A percentile compares a stretch with the other conserved stretches of the same genome.
These are phyloP conservation scores for Plectosphaerella cucumerina DNA, from an alignment of 2,329 filamentous ascomycete species.

Conservation along the genomic window DNA sequence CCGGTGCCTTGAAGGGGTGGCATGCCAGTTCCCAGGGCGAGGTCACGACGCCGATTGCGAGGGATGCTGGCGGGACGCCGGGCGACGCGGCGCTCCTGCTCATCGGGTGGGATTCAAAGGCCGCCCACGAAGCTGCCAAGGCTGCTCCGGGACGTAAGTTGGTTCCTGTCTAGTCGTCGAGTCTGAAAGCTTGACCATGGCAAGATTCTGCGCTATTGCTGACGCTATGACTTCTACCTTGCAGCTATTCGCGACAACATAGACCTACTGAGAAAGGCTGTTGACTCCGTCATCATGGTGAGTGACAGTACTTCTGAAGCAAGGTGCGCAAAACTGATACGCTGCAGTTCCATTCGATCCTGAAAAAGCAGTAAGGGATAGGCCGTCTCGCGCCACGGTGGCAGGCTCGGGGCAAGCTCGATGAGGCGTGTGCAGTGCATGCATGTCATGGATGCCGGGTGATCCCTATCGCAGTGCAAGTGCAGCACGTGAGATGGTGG, in stretches of 20 bases:
- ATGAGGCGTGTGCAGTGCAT: too few relatives aligned
- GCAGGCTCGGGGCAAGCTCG: too few relatives aligned
- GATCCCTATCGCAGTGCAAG: background rate
- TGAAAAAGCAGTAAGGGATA: slow-evolving; percentile 7
- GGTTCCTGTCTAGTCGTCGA: background rate
- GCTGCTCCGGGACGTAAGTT: slow-evolving; percentile 16
- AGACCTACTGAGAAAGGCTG: slow-evolving; percentile 22
- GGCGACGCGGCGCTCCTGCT: slow-evolving; percentile 26
- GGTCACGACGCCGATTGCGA: slow-evolving; percentile 23
- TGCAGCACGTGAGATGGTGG: background rate
- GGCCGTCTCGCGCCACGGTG: too few relatives aligned
- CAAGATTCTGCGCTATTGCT: too few relatives aligned
- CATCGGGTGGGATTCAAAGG: slow-evolving; percentile 34
- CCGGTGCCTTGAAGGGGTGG: slow-evolving; percentile 20
- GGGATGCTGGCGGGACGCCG: slow-evolving; percentile 17
- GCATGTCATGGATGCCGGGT: too few relatives aligned
- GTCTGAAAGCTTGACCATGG: too few relatives aligned
- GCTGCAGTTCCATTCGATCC: slow-evolving; percentile 9
- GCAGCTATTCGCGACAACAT: slow-evolving; percentile 31
- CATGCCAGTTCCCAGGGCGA: slow-evolving; percentile 27
- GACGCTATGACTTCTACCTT: background rate
- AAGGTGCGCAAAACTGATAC: background rate
- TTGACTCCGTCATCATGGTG: slow-evolving; percentile 27
- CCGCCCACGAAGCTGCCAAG: slow-evolving; percentile 26
- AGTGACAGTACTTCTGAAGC: slow-evolving; percentile 1